phyloP scores from a whole-genome alignment of 805 yeast species.

The Metschnikowia cerradonensis region DNA sequence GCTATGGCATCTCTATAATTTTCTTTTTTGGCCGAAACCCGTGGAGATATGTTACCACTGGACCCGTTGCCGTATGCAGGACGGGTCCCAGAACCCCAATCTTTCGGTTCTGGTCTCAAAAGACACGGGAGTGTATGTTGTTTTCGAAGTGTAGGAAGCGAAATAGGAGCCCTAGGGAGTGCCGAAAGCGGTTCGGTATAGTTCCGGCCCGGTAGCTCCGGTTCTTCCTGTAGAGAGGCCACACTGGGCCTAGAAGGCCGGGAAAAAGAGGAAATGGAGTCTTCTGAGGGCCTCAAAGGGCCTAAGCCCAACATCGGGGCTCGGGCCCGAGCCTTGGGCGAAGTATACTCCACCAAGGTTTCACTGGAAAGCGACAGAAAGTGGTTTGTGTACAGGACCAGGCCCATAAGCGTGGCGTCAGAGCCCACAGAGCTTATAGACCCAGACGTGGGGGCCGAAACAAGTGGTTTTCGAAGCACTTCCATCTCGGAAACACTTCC shows the following conservation, averaged over 20 bases:
- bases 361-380: slow-evolving; percentile 26
- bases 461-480: neutral
- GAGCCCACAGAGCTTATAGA: slow-evolving; percentile 29
- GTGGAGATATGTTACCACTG: neutral
- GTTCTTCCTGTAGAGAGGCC: slow-evolving; percentile 9
- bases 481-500: too few species aligned
- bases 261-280: too few species aligned
- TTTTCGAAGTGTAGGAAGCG: slow-evolving; percentile 9
- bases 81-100: neutral
- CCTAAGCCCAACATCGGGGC: neutral
- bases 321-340: neutral
- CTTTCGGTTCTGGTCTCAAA: neutral
- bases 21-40: slow-evolving; percentile 7
- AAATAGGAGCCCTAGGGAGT: neutral
- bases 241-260: slow-evolving; percentile 12
- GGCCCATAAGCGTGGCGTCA: slow-evolving; percentile 16
- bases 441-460: slow-evolving; percentile 6
- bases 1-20: slow-evolving; percentile 21
- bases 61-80: neutral
- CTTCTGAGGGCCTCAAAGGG: too few species aligned
- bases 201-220: neutral
- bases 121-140: slow-evolving; percentile 12
- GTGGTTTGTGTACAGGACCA: slow-evolving; percentile 10
- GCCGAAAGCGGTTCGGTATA: neutral
- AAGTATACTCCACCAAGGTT: slow-evolving; percentile 28